Evolutionary conservation across 768 basidiomycete species (phyloP).

Genomic region (Lyophyllum shimeji): DNA sequence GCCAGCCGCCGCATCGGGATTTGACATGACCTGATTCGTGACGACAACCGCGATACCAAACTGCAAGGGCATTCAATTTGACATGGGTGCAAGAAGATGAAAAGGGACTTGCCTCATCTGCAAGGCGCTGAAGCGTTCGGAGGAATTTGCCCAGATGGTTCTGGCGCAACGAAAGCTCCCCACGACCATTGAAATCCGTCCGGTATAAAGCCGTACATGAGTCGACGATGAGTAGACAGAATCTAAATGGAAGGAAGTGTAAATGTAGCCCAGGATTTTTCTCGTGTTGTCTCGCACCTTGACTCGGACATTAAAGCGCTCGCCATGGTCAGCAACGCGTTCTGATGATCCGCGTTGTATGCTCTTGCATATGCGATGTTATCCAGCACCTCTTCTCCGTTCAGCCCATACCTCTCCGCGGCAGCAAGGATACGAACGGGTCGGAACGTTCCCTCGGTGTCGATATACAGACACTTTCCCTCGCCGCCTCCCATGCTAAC

Average conservation of each 20-base stretch:
- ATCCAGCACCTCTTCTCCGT: constrained; percentile 96
- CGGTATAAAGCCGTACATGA: constrained; percentile 95
- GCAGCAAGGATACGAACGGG: constrained; percentile 93
- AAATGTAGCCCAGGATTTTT: not conserved
- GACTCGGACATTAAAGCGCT: constrained; percentile 99
- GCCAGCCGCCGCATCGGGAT: constrained; percentile 89
- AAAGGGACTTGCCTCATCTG: constrained; percentile 83
- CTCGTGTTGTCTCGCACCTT: constrained; percentile 53
- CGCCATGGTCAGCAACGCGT: constrained; percentile 83
- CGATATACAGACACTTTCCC: constrained; percentile 98
- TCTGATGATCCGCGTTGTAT: constrained; percentile 98
- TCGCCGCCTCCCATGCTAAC: constrained; percentile 98
- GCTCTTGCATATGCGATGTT: constrained; percentile 98
- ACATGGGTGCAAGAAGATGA: constrained; percentile 11
- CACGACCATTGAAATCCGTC: constrained; percentile 93
- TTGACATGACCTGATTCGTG: constrained; percentile 99
- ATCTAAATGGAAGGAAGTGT: constrained; percentile 48
- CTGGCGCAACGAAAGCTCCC: constrained; percentile 93
- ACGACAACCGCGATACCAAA: constrained; percentile 98
- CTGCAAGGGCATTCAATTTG: constrained; percentile 38
- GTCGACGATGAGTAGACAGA: constrained; percentile 94
- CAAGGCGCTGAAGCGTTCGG: constrained; percentile 87
- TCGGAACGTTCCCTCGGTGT: constrained; percentile 98
- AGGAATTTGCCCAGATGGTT: constrained; percentile 96
- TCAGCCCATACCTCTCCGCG: constrained; percentile 94